Percentiles rank a stretch among this genome's conserved stretches.
Evolutionary conservation across 257 asterid genomes (phyloP).

Genomic region (Solanum paucissectum): DNA sequence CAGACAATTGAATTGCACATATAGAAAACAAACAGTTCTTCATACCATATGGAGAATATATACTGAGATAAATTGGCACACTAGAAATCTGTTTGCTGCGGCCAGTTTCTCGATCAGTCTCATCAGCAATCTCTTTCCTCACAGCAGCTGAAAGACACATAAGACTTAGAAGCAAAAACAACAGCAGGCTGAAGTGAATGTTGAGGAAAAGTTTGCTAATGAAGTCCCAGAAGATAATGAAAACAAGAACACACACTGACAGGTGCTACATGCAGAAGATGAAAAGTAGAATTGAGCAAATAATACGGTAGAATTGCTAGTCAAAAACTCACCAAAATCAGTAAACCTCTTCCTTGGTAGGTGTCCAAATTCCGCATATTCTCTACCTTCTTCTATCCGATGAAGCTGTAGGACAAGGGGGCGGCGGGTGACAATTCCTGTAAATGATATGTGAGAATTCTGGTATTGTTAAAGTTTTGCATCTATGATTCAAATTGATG

Average conservation of each 20-base stretch:
- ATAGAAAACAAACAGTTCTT: neutral
- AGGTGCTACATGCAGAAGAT: neutral
- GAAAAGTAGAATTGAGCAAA: neutral
- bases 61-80: constrained; percentile 67
- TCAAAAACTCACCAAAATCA: constrained; percentile 46
- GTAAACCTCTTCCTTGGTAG: constrained; percentile 62
- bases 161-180: neutral
- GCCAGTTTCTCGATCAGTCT: constrained; percentile 75
- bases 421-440: constrained; percentile 77
- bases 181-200: neutral
- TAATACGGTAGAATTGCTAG: neutral
- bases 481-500: neutral
- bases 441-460: neutral
- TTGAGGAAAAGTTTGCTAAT: neutral
- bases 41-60: constrained; percentile 60
- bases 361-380: constrained; percentile 80
- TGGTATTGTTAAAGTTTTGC: neutral
- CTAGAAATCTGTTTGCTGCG: constrained; percentile 51
- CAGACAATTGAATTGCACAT: neutral
- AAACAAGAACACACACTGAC: neutral
- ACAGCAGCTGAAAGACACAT: constrained; percentile 40
- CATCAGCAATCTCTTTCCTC: constrained; percentile 63
- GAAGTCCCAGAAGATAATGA: neutral
- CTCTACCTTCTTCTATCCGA: constrained; percentile 61
- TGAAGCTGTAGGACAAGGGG: constrained; percentile 84